A percentile compares a stretch with the other conserved stretches of the same genome.
Evolutionary conservation across 768 basidiomycete genomes (phyloP).

Genomic region (Mycena vitilis): DNA sequence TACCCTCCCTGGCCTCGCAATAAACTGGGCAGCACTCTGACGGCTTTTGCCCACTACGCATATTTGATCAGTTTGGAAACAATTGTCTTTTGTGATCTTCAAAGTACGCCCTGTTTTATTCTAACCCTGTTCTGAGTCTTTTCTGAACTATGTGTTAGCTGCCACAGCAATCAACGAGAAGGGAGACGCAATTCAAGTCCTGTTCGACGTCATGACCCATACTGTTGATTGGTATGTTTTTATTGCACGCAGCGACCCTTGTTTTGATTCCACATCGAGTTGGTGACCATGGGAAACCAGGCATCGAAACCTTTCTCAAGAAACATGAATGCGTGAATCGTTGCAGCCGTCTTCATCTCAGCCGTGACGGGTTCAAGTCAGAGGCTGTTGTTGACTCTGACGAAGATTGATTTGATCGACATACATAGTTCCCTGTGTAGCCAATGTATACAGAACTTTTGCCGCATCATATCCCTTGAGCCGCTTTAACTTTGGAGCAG

Average conservation of each 20-base stretch:
- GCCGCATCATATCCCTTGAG: too few relatives aligned
- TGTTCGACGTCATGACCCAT: conserved; percentile 29
- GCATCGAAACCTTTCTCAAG: conserved; percentile 5
- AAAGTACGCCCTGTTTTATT: conserved; percentile 6
- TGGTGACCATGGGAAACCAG: conserved; percentile 4
- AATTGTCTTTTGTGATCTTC: conserved; percentile 12
- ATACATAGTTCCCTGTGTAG: too few relatives aligned
- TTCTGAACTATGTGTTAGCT: neutral
- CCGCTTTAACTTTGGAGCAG: too few relatives aligned
- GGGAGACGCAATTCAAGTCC: conserved; percentile 3
- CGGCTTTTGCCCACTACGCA: conserved; percentile 19
- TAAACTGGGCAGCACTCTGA: conserved; percentile 14
- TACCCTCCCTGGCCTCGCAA: conserved; percentile 20
- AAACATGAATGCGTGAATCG: conserved; percentile 6
- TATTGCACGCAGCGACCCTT: too few relatives aligned
- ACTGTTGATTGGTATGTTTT: conserved; percentile 15
- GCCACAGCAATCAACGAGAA: conserved; percentile 10
- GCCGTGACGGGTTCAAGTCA: neutral
- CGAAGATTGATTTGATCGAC: neutral
- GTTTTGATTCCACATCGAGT: neutral
- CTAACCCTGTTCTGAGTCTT: neutral
- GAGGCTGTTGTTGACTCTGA: neutral
- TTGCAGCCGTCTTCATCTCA: conserved; percentile 8
- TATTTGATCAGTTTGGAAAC: conserved; percentile 14
- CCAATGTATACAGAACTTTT: too few relatives aligned